Base-by-base conservation (phyloP, 83 land plant genomes). In the Picea engelmannii region DNA sequence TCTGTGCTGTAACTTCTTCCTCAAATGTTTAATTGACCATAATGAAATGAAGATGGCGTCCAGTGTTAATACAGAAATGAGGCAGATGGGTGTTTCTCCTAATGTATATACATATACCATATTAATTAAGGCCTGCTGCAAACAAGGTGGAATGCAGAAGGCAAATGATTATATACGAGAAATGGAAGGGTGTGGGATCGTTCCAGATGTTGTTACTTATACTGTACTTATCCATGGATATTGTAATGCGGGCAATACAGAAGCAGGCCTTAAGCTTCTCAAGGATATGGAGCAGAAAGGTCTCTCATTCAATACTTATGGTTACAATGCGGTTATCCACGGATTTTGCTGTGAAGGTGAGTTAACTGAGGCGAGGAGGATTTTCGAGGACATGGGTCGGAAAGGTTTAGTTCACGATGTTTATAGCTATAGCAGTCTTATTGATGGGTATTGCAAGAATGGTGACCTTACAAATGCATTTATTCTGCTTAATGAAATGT, bases 301-400 rank as follows among this genome's bases (percentile, higher is more conserved):
- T 1, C 16, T 81, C 42, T 80, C 75, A 9, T 35, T 86, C 9
- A 65, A 40, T 78, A 9, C 68, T 15, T 65, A 21, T 78, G 59
- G 83, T 71, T 88, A 86, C 70, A 81, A 44, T 68, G 81, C 18
- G 12, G 52, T 91, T 40, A 85, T 91, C 66, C 81, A 78, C 71
- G 91, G 89, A n/a, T 82, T 89, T 49, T 84, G 91, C 42, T 44
- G 71, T 6, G 79, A 89, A 82, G 82, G 66, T 80, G 87, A 82
- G 11, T 7, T 91, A 40, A 40, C 79, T 12, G 84, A 81, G 76
- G 91, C 89, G 31, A 87, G 83, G 44, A 35, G 6, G 16, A 83
- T 91, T 76, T 49, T 91, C 17, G 38, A 81, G 76, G 85, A 83
- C 18, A 86, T 88, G 89, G 82, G 62, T 61, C 58, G 52, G 6